Conservation (phyloP, 495 filamentous ascomycete species). For the Pyrenula aspistea region DNA sequence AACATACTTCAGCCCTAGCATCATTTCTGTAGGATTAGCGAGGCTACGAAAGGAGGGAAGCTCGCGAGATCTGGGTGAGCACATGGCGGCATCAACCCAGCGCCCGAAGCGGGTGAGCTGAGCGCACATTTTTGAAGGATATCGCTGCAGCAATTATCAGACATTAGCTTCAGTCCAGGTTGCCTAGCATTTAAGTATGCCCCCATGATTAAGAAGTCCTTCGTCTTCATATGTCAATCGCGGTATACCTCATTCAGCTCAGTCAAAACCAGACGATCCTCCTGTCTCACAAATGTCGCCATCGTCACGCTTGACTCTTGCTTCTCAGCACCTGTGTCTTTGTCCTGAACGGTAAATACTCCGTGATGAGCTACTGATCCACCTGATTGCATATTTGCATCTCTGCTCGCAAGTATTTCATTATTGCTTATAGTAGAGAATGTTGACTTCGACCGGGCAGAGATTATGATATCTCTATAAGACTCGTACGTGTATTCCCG, state of each 20-base stretch:
- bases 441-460: not conserved
- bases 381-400: not conserved
- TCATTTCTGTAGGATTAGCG: no score
- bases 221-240: not conserved
- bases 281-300: not conserved
- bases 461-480: not conserved
- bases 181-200: not conserved
- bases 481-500: not conserved
- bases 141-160: no score
- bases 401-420: not conserved
- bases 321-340: not conserved
- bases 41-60: no score
- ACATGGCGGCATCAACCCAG: no score
- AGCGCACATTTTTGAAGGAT: no score
- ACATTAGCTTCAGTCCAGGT: no score
- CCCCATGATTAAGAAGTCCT: not conserved
- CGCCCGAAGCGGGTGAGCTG: no score
- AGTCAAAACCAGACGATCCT: not conserved
- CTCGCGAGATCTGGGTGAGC: no score
- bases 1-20: no score
- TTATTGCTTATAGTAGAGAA: not conserved
- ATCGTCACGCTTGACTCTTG: not conserved
- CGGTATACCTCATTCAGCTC: not conserved
- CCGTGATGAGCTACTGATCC: not conserved
- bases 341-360: not conserved